A percentile compares a stretch with the other conserved stretches of the same genome.
These are phyloP conservation scores for Omphalea diandra DNA, from an alignment of 441 rosid species.

Conservation along the genomic window DNA sequence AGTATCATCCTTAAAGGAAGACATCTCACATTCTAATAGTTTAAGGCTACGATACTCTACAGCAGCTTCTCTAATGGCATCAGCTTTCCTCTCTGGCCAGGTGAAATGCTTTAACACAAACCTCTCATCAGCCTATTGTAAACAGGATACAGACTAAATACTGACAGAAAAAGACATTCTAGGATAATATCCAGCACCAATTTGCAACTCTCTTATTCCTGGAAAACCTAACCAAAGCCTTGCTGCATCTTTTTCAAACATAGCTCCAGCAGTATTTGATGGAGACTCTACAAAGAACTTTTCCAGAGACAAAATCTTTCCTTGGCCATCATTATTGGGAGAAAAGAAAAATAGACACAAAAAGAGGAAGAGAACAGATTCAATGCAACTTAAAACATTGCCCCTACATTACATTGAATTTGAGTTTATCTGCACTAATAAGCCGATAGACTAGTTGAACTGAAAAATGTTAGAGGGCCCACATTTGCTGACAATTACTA, in stretches of 20 bases:
- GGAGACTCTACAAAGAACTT: background rate
- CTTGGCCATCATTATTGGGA: background rate
- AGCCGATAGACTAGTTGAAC: background rate
- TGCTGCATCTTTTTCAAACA: background rate
- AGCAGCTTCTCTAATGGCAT: conserved; percentile 86
- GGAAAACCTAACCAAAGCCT: background rate
- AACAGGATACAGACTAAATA: conserved; percentile 6
- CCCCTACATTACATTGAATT: background rate
- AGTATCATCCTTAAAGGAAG: conserved; percentile 52
- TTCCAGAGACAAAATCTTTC: background rate
- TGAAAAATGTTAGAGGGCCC: background rate
- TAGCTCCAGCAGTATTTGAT: background rate
- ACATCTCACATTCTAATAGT: conserved; percentile 63
- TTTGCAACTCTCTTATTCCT: background rate
- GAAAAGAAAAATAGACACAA: background rate
- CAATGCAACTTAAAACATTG: background rate
- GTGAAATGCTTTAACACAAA: conserved; percentile 92
- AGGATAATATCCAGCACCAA: background rate
- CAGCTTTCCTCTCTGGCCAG: conserved; percentile 97
- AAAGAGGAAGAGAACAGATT: background rate
- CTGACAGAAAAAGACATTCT: background rate
- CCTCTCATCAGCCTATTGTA: conserved; percentile 76
- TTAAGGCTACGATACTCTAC: conserved; percentile 78
- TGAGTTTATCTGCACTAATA: background rate
- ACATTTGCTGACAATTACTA: background rate